phyloP scores from a whole-genome alignment of 106 monocot genomes.

The Dendrobium catenatum region DNA sequence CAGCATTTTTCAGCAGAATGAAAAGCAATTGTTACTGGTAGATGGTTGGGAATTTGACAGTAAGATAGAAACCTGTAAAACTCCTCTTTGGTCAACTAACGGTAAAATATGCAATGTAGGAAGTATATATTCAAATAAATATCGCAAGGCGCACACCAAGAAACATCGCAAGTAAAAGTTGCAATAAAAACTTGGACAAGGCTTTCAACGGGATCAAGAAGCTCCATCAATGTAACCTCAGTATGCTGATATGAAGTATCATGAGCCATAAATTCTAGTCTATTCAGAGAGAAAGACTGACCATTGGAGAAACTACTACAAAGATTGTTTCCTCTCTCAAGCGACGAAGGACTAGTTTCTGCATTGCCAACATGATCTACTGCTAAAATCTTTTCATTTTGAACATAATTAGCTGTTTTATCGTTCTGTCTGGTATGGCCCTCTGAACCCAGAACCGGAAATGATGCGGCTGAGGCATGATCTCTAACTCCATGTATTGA shows the following conservation, averaged over 20 bases:
- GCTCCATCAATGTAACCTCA: slow-evolving; percentile 57
- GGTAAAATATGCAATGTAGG: neutral
- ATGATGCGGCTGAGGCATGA: neutral
- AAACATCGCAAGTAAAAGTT: slow-evolving; percentile 77
- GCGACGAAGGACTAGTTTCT: no score
- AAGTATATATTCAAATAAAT: neutral
- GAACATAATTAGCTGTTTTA: no score
- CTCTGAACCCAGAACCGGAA: neutral
- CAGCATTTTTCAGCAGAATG: slow-evolving; percentile 58
- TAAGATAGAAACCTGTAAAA: slow-evolving; percentile 61
- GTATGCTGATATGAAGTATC: slow-evolving; percentile 1
- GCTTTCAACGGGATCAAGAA: slow-evolving; percentile 59
- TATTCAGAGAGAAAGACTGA: no score
- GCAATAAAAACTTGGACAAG: slow-evolving; percentile 15
- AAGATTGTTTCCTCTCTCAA: no score
- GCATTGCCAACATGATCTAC: no score
- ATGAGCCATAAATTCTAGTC: slow-evolving; percentile 16
- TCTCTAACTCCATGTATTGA: neutral
- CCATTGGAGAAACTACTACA: no score
- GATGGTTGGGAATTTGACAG: slow-evolving; percentile 46
- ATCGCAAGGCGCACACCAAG: slow-evolving; percentile 38
- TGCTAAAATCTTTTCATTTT: no score
- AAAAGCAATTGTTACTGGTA: slow-evolving; percentile 73
- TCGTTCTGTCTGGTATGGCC: no score
- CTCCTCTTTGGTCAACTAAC: neutral